A percentile compares a stretch with the other conserved stretches of the same genome.
phyloP scores from a whole-genome alignment of 768 basidiomycete species.

The Trametes maxima region DNA sequence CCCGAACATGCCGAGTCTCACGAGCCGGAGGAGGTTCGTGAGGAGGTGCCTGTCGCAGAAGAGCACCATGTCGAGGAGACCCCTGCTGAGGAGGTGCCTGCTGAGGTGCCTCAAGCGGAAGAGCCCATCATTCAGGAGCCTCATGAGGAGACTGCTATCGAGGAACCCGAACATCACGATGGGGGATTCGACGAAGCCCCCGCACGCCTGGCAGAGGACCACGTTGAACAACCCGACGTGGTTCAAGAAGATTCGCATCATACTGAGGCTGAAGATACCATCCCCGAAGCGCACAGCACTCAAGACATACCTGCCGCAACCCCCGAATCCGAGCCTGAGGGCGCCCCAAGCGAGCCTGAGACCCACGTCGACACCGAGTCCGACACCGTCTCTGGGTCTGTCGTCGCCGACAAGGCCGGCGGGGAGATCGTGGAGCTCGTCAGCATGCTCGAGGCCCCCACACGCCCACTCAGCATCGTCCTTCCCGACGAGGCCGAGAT shows the following conservation, averaged over 20 bases:
- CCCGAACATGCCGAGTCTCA: constrained; percentile 21
- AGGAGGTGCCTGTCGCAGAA: constrained; percentile 6
- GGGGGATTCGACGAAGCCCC: not conserved
- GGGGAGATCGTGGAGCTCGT: constrained; percentile 67
- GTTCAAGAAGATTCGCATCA: not conserved
- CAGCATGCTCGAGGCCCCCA: constrained; percentile 55
- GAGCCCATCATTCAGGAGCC: not conserved
- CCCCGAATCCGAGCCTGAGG: constrained; percentile 11
- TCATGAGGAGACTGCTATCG: not conserved
- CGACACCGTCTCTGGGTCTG: constrained; percentile 27
- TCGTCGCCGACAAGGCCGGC: constrained; percentile 25
- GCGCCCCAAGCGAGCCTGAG: constrained; percentile 19
- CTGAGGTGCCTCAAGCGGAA: not conserved
- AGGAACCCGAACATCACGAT: not conserved
- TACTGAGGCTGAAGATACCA: constrained; percentile 8
- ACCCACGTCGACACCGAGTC: constrained; percentile 24
- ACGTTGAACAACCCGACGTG: not conserved
- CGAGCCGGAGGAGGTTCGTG: constrained; percentile 28
- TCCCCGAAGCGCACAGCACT: not conserved
- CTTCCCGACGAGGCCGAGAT: constrained; percentile 30
- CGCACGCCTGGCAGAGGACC: not conserved
- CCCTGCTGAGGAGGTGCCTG: not conserved
- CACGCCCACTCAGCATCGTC: constrained; percentile 21
- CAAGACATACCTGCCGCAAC: constrained; percentile 2
- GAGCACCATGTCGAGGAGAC: constrained; percentile 19